Percentiles rank a stretch among this genome's conserved stretches.
Conservation (phyloP, 208 protist species). For the Trichomonas vaginalis region DNA sequence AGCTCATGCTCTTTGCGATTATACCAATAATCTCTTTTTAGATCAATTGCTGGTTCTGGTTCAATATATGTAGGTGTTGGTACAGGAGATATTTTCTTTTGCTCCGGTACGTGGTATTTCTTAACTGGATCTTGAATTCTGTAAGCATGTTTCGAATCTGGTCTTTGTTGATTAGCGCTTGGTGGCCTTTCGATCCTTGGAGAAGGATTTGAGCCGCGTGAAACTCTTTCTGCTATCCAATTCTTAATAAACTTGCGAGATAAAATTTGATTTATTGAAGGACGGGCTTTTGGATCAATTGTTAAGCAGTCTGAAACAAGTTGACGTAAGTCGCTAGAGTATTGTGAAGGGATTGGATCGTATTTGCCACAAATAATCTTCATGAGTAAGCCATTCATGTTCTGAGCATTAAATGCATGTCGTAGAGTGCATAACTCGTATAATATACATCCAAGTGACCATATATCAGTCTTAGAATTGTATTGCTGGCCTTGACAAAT, state of each 20-base stretch:
- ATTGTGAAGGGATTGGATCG: background rate
- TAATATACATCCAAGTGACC: slow-evolving; percentile 3
- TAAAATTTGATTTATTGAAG: background rate
- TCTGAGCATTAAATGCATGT: slow-evolving; percentile 8
- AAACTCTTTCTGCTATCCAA: background rate
- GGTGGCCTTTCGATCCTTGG: background rate
- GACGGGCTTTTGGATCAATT: background rate
- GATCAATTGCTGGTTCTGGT: background rate
- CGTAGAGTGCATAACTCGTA: background rate
- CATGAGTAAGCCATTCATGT: background rate
- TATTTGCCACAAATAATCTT: slow-evolving; percentile 8
- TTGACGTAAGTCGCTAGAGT: background rate
- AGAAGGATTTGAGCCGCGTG: background rate
- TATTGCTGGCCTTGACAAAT: slow-evolving; percentile 25
- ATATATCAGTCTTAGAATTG: slow-evolving; percentile 15
- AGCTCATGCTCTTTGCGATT: background rate
- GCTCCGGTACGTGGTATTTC: background rate
- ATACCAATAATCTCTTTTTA: background rate
- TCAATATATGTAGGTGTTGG: background rate
- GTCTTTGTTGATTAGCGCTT: background rate
- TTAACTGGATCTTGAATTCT: background rate
- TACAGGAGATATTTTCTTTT: background rate
- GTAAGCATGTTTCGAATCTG: background rate
- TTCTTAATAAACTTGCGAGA: background rate
- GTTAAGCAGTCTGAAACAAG: background rate